Conservation (phyloP, 495 filamentous ascomycete species). For the Apodospora peruviana region DNA sequence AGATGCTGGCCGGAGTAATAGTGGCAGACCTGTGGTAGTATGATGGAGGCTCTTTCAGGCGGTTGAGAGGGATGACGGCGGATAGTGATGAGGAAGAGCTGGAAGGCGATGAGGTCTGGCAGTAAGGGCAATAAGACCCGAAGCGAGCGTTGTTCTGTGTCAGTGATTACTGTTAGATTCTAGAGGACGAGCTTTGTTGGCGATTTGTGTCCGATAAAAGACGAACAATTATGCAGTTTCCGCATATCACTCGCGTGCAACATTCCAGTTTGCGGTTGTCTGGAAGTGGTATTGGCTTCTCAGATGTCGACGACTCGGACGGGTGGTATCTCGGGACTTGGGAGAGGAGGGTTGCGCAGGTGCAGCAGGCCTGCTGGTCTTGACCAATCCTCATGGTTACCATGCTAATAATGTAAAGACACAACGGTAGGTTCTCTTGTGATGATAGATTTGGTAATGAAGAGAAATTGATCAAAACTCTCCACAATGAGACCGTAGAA, state of each 20-base stretch:
- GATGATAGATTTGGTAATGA: too few relatives aligned
- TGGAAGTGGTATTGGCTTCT: conserved; percentile 51
- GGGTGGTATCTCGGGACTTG: conserved; percentile 32
- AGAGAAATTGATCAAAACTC: too few relatives aligned
- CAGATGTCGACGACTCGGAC: conserved; percentile 23
- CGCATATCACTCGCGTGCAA: conserved; percentile 63
- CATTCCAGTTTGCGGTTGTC: conserved; percentile 52
- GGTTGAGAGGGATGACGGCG: conserved; percentile 39
- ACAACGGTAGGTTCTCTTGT: too few relatives aligned
- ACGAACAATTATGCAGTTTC: conserved; percentile 56
- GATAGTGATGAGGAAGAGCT: conserved; percentile 25
- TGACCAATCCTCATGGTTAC: too few relatives aligned
- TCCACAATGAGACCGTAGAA: too few relatives aligned
- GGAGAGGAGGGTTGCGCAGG: conserved; percentile 55
- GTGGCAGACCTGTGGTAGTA: background rate
- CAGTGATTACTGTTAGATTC: background rate
- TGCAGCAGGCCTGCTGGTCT: conserved; percentile 52
- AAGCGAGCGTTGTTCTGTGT: conserved; percentile 61
- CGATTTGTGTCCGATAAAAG: too few relatives aligned
- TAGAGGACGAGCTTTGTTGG: background rate
- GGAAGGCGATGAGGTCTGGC: conserved; percentile 40
- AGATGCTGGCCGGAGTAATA: background rate
- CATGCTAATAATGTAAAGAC: too few relatives aligned
- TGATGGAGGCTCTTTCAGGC: conserved; percentile 36
- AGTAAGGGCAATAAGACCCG: conserved; percentile 58